Percentiles rank a stretch among this genome's conserved stretches.
Evolutionary conservation across 208 protist genomes (phyloP).

Genomic region (Trypanosoma cruzi): DNA sequence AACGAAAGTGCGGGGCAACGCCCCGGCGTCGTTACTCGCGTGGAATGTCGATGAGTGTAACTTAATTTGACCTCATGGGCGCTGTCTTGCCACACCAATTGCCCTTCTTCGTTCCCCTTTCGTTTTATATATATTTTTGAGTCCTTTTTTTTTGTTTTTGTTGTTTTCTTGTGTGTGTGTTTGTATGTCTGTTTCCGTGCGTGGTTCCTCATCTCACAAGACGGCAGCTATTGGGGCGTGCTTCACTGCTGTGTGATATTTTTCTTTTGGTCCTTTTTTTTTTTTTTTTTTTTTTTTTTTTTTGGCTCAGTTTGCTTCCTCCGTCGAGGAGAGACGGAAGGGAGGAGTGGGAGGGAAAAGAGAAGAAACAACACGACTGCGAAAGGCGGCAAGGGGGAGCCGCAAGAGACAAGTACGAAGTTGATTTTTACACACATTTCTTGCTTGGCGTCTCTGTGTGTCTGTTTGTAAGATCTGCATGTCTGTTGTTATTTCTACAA

Average conservation of each 20-base stretch:
- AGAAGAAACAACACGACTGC: constrained; percentile 6
- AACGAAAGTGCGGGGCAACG: background rate
- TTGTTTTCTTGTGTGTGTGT: constrained; percentile 15
- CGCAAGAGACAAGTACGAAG: background rate
- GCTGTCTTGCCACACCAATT: background rate
- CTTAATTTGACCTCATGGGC: background rate
- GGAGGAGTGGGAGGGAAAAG: background rate
- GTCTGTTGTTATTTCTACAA: constrained; percentile 80
- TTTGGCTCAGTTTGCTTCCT: background rate
- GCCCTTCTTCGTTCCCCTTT: background rate
- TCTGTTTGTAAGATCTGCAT: constrained; percentile 17
- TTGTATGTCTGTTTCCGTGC: too few relatives aligned
- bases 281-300: background rate
- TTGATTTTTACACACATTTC: too few relatives aligned
- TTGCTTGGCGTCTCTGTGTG: background rate
- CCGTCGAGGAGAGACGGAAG: background rate
- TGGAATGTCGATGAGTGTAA: background rate
- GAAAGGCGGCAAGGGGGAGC: background rate
- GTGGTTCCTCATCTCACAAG: background rate
- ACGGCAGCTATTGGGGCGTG: background rate
- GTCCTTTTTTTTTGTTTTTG: background rate
- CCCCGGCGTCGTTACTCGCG: background rate
- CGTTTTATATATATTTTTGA: background rate
- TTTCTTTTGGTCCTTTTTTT: background rate
- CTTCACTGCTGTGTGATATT: background rate